phyloP scores from a whole-genome alignment of 331 rosid species.

The Arachis monticola region DNA sequence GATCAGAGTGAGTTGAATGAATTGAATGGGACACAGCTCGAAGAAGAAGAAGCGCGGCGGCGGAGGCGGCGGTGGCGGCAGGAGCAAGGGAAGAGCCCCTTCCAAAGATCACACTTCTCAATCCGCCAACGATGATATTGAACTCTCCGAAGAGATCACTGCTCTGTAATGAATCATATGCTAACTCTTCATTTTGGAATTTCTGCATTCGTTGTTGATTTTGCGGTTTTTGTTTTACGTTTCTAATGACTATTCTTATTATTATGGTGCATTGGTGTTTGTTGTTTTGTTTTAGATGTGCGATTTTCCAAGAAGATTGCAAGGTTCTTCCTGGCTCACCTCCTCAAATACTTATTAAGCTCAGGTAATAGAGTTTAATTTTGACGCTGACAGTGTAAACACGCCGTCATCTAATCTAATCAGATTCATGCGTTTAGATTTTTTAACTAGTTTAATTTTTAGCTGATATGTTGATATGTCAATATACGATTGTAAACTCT shows the following conservation, averaged over 20 bases:
- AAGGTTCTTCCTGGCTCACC: slow-evolving; percentile 61
- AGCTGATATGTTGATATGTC: too few species aligned
- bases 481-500: too few species aligned
- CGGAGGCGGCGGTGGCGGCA: slow-evolving; percentile 64
- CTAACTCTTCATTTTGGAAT: slow-evolving; percentile 4
- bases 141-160: slow-evolving; percentile 89
- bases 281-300: slow-evolving; percentile 52
- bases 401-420: too few species aligned
- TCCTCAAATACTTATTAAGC: slow-evolving; percentile 66
- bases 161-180: slow-evolving; percentile 62
- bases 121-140: slow-evolving; percentile 50
- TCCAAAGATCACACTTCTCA: slow-evolving; percentile 64
- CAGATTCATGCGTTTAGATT: too few species aligned
- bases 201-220: background rate
- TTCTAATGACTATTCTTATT: background rate
- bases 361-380: slow-evolving; percentile 50
- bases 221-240: background rate
- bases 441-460: too few species aligned
- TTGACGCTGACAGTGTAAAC: too few species aligned
- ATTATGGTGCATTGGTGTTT: background rate
- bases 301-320: slow-evolving; percentile 91
- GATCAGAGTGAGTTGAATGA: too few species aligned
- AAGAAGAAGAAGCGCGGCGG: slow-evolving; percentile 73
- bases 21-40: slow-evolving; percentile 75
- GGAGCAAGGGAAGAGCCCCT: slow-evolving; percentile 69